Conservation (phyloP, 2,329 filamentous ascomycete genomes). For the Orbilia ellipsospora region DNA sequence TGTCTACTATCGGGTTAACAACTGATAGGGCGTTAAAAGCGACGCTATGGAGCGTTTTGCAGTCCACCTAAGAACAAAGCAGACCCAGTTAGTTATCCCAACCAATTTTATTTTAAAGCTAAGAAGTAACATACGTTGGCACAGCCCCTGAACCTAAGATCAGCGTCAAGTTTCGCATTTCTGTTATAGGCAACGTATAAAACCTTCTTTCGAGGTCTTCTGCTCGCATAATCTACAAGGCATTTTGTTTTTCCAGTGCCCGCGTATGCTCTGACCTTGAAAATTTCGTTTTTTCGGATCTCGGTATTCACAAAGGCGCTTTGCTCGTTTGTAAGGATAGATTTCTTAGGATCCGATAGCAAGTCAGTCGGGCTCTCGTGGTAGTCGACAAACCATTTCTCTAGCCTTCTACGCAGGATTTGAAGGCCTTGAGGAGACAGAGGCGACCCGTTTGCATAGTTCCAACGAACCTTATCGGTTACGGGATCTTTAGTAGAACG, state of each 20-base stretch:
- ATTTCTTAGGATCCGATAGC: not conserved
- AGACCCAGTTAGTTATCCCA: not conserved
- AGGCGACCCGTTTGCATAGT: slow-evolving; percentile 43
- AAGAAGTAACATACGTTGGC: slow-evolving; percentile 22
- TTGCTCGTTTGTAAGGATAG: slow-evolving; percentile 55
- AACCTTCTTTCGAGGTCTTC: slow-evolving; percentile 27
- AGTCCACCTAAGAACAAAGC: slow-evolving; percentile 37
- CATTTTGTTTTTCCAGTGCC: slow-evolving; percentile 59
- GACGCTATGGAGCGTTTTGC: slow-evolving; percentile 53
- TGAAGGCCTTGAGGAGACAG: slow-evolving; percentile 29
- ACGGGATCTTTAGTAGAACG: slow-evolving; percentile 14
- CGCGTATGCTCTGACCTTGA: slow-evolving; percentile 58
- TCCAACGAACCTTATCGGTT: slow-evolving; percentile 33
- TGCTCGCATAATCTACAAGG: slow-evolving; percentile 57
- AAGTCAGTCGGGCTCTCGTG: not conserved
- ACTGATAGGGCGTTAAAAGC: slow-evolving; percentile 45
- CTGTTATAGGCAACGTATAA: slow-evolving; percentile 52
- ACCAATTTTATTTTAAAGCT: not conserved
- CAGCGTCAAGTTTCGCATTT: slow-evolving; percentile 43
- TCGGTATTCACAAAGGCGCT: slow-evolving; percentile 53
- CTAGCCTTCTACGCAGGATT: slow-evolving; percentile 31
- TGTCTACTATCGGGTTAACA: slow-evolving; percentile 37
- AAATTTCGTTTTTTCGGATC: slow-evolving; percentile 53
- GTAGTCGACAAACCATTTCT: slow-evolving; percentile 29
- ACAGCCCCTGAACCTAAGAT: slow-evolving; percentile 40